Percentiles rank a stretch among this genome's conserved stretches.
These are phyloP conservation scores for Phytophthora sp. DNA, from an alignment of 352 stramenopile species.

Conservation along the genomic window DNA sequence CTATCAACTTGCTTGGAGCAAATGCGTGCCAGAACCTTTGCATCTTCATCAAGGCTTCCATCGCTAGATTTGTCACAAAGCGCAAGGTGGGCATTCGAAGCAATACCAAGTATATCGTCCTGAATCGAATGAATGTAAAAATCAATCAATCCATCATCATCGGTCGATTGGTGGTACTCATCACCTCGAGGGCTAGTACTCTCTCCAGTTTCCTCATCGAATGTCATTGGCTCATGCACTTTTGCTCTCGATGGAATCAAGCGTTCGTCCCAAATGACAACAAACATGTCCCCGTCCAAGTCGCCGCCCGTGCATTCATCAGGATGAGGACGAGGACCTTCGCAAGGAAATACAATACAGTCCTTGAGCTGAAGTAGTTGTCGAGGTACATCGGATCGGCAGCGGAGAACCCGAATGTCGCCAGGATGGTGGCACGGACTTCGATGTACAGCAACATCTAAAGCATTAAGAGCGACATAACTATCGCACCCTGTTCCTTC, in stretches of 20 bases:
- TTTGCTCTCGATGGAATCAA: slow-evolving; percentile 59
- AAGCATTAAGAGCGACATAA: slow-evolving; percentile 37
- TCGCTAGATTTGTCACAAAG: slow-evolving; percentile 53
- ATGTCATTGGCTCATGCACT: slow-evolving; percentile 55
- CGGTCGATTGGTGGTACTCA: slow-evolving; percentile 38
- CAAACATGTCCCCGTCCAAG: slow-evolving; percentile 83
- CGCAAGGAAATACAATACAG: slow-evolving; percentile 81
- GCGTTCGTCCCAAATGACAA: slow-evolving; percentile 82
- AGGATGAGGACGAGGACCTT: slow-evolving; percentile 69
- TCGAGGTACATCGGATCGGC: slow-evolving; percentile 49
- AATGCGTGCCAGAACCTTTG: slow-evolving; percentile 65
- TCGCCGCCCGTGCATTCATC: slow-evolving; percentile 85
- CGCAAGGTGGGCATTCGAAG: slow-evolving; percentile 81
- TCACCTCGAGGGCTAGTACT: slow-evolving; percentile 14
- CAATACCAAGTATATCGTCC: slow-evolving; percentile 76
- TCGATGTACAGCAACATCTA: slow-evolving; percentile 73
- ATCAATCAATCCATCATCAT: slow-evolving; percentile 58
- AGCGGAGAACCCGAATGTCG: slow-evolving; percentile 73
- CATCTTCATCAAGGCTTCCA: slow-evolving; percentile 54
- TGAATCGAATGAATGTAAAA: slow-evolving; percentile 81
- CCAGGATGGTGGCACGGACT: slow-evolving; percentile 82
- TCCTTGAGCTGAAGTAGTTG: slow-evolving; percentile 58
- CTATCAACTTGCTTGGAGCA: slow-evolving; percentile 81
- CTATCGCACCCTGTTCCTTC: slow-evolving; percentile 19
- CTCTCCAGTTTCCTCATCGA: slow-evolving; percentile 31